Evolutionary conservation across 2,329 filamentous ascomycete species (phyloP).

Genomic region (Teratosphaeria nubilosa): DNA sequence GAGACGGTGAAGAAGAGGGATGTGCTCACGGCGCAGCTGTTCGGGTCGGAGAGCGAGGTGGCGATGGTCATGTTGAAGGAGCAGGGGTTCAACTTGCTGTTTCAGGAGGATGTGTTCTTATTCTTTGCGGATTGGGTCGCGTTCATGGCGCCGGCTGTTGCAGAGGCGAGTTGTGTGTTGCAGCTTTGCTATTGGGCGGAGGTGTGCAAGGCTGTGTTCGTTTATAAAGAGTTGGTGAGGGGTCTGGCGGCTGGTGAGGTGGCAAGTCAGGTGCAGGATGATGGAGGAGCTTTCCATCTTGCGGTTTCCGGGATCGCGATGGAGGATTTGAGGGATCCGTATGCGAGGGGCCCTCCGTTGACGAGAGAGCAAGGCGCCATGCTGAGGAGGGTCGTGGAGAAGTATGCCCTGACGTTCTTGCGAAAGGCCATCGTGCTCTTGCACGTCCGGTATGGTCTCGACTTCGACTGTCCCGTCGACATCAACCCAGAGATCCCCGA

Average conservation of each 20-base stretch:
- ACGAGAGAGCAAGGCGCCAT: slow-evolving; percentile 15
- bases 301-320: slow-evolving; percentile 8
- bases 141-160: slow-evolving; percentile 19
- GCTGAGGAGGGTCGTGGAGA: slow-evolving; percentile 45
- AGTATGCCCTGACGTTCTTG: slow-evolving; percentile 82
- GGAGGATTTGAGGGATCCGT: slow-evolving; percentile 2
- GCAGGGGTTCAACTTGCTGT: slow-evolving; percentile 35
- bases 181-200: slow-evolving; percentile 85
- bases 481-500: slow-evolving; percentile 39
- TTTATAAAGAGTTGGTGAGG: slow-evolving; percentile 32
- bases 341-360: slow-evolving; percentile 1
- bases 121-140: slow-evolving; percentile 60
- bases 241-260: not conserved
- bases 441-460: slow-evolving; percentile 78
- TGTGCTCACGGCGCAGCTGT: slow-evolving; percentile 20
- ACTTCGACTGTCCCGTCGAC: slow-evolving; percentile 58
- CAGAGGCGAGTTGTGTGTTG: slow-evolving; percentile 48
- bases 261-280: not conserved
- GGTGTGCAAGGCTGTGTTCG: slow-evolving; percentile 67
- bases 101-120: slow-evolving; percentile 62
- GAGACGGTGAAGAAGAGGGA: slow-evolving; percentile 18
- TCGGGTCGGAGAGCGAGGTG: slow-evolving; percentile 17
- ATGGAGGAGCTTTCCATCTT: slow-evolving; percentile 5
- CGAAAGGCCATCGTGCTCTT: slow-evolving; percentile 77
- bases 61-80: slow-evolving; percentile 13